Base-by-base conservation (phyloP, 225 moss, liverwort and hornwort genomes). In the Pseudoscleropodium purum region DNA sequence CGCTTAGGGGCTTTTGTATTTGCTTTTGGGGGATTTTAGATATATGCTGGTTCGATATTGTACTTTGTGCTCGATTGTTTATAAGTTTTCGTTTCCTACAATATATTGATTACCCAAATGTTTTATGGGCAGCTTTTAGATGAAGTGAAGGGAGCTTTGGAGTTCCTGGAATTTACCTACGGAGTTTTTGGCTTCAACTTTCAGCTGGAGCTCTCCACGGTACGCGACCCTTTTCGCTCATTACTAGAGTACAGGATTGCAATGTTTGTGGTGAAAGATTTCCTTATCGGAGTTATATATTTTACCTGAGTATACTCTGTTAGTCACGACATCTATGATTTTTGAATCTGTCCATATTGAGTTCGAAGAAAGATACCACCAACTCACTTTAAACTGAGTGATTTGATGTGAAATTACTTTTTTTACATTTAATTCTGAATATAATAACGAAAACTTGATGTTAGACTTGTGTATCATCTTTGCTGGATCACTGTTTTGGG, bases 161-260 rank as follows among this genome's bases (percentile, higher is more conserved):
- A 96, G 8, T 98, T 98, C 90, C 11, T 98, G 84, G 93, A 97
- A n/a, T 95, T 93, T 75, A 47, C 69, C 14, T 98, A 98, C 80
- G 89, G 86, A 34, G 92, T 98, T 51, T 98, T 98, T 89, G 97
- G 94, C 69, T 98, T 98, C 79, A 95, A 95, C 43, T 98, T 90
- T 89, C 93, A 96, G 29, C 92, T 97, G 41, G 98, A 93, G 83
- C 97, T 98, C 73, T 96, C 98, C 79, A 98, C 98, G 84, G 97
- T 97, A 95, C 67, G 47, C 15, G 21, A 59, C 75, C 41, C 80
- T 47, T 80, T 79, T 64, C 12, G 16, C 76, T 47, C 61, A 75
- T 75, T 78, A 20, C 54, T 77, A 33, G 70, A 77, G 49, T 41
- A 67, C 43, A 54, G 49, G 43, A 41, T 81, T 75, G 26, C 25